phyloP scores from a whole-genome alignment of 768 basidiomycete species.

The Macrolepiota dolichaula region DNA sequence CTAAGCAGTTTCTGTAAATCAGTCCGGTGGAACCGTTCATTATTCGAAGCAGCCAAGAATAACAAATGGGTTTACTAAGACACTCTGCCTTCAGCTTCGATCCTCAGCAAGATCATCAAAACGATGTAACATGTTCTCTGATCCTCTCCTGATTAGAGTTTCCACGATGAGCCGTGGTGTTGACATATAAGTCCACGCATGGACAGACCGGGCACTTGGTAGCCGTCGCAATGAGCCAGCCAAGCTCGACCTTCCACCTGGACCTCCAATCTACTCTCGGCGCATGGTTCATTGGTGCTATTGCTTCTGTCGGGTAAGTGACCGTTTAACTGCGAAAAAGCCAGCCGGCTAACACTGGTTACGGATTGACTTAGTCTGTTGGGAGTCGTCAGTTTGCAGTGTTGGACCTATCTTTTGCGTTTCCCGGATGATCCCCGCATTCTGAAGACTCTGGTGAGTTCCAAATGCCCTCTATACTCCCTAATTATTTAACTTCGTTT shows the following conservation, averaged over 20 bases:
- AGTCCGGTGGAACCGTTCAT: not conserved
- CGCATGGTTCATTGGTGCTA: constrained; percentile 1
- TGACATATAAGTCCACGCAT: not conserved
- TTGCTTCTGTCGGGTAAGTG: constrained; percentile 5
- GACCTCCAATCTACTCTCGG: constrained; percentile 7
- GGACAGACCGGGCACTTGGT: not conserved
- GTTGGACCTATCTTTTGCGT: not conserved
- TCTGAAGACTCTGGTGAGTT: not conserved
- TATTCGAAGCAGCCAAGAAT: not conserved
- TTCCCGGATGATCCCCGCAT: not conserved
- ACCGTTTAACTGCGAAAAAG: not conserved
- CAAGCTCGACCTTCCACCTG: not conserved
- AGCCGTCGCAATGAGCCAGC: not conserved
- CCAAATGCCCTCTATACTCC: not conserved
- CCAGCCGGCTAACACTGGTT: not conserved
- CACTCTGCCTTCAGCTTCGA: not conserved
- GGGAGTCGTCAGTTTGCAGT: constrained; percentile 1
- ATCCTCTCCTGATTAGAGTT: not conserved
- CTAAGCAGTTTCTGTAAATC: no score
- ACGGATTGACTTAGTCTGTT: not conserved
- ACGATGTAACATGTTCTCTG: not conserved
- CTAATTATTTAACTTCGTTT: not conserved
- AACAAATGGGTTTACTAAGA: not conserved
- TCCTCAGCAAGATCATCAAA: not conserved
- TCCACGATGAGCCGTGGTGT: not conserved